Conservation (phyloP, 2,329 filamentous ascomycete genomes). For the Diaporthe sp. region DNA sequence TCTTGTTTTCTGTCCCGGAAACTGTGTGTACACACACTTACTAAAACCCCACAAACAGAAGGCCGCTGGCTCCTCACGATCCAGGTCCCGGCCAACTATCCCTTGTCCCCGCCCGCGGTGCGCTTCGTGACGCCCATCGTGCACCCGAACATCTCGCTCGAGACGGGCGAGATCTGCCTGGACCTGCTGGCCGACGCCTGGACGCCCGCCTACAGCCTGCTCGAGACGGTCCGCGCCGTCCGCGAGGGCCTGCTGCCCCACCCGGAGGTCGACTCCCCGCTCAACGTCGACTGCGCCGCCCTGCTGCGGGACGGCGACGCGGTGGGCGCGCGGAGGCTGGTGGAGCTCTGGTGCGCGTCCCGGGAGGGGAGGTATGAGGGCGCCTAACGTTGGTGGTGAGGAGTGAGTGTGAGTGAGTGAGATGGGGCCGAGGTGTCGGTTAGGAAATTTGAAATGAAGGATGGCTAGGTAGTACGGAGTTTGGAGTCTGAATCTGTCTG, state of each 20-base stretch:
- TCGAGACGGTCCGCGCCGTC: slow-evolving; percentile 79
- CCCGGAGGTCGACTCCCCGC: slow-evolving; percentile 79
- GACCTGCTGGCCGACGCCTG: slow-evolving; percentile 85
- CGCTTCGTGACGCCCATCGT: slow-evolving; percentile 86
- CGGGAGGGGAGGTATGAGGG: slow-evolving; percentile 63
- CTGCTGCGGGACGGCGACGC: slow-evolving; percentile 76
- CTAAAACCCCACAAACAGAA: slow-evolving; percentile 49
- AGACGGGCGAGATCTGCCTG: slow-evolving; percentile 92
- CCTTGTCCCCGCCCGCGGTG: slow-evolving; percentile 81
- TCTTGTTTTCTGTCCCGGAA: no score
- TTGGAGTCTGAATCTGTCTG: not conserved
- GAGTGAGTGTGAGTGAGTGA: not conserved
- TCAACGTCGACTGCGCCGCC: slow-evolving; percentile 84
- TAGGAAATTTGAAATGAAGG: not conserved
- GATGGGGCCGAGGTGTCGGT: not conserved
- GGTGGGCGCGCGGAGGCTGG: slow-evolving; percentile 76
- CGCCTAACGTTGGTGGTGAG: slow-evolving; percentile 39
- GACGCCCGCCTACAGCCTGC: slow-evolving; percentile 88
- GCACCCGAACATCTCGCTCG: slow-evolving; percentile 80
- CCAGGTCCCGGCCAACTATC: slow-evolving; percentile 81
- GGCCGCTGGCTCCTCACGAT: slow-evolving; percentile 90
- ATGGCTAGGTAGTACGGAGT: slow-evolving; percentile 10
- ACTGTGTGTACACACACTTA: not conserved
- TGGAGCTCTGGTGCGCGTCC: slow-evolving; percentile 74
- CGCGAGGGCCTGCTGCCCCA: slow-evolving; percentile 74